phyloP scores from a whole-genome alignment of 2,329 filamentous ascomycete species.

The Cladosporium oxysporum region DNA sequence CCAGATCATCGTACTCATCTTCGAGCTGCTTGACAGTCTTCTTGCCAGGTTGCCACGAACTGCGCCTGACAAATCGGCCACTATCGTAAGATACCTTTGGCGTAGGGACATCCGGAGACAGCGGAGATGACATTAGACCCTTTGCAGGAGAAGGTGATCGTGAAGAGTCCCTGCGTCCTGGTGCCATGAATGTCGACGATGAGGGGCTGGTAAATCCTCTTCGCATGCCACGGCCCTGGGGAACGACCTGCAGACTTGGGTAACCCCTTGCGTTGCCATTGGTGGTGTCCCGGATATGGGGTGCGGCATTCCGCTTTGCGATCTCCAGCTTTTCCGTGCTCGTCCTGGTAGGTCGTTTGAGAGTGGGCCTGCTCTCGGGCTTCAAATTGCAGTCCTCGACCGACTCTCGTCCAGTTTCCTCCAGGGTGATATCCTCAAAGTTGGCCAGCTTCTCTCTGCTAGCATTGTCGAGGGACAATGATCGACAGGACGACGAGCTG shows the following conservation, averaged over 20 bases:
- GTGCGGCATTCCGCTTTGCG: constrained; percentile 9
- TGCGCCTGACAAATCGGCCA: constrained; percentile 34
- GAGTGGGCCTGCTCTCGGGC: constrained; percentile 34
- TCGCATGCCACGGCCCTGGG: constrained; percentile 40
- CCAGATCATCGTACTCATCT: constrained; percentile 75
- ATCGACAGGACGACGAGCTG: constrained; percentile 73
- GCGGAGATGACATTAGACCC: constrained; percentile 26
- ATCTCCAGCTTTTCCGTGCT: constrained; percentile 14
- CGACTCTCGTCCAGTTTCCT: constrained; percentile 50
- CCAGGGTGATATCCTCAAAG: constrained; percentile 91
- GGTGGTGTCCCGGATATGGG: background rate
- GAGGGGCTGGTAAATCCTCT: constrained; percentile 44
- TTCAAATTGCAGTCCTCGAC: constrained; percentile 53
- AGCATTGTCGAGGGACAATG: constrained; percentile 61
- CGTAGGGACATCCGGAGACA: constrained; percentile 25
- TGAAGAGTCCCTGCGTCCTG: constrained; percentile 27
- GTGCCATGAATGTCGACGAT: constrained; percentile 29
- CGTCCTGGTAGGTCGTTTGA: constrained; percentile 28
- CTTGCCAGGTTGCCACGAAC: constrained; percentile 67
- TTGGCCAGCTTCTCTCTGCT: constrained; percentile 69
- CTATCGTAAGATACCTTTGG: constrained; percentile 28
- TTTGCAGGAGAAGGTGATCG: constrained; percentile 38
- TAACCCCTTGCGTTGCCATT: constrained; percentile 21
- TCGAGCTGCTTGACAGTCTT: constrained; percentile 73
- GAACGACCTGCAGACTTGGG: constrained; percentile 39